A percentile compares a stretch with the other conserved stretches of the same genome.
phyloP scores from a whole-genome alignment of 805 yeast species.

The Ogataea allantospora region DNA sequence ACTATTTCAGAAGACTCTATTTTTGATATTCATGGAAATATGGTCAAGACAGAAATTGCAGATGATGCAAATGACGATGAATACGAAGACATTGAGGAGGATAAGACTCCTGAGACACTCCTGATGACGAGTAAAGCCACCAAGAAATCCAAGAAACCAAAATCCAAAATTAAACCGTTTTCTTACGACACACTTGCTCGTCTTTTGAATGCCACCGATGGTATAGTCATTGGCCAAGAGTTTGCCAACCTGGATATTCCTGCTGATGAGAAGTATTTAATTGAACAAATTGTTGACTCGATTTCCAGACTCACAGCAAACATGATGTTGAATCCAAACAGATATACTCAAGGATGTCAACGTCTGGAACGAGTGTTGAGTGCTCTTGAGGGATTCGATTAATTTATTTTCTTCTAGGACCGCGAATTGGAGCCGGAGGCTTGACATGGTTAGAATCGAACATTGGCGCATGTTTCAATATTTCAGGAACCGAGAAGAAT shows the following conservation, averaged over 20 bases:
- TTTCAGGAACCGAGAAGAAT: constrained; percentile 84
- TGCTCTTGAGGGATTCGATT: constrained; percentile 78
- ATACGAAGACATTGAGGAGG: constrained; percentile 22
- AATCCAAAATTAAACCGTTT: constrained; percentile 32
- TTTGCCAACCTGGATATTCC: constrained; percentile 74
- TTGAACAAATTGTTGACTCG: constrained; percentile 85
- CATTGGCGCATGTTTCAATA: constrained; percentile 86
- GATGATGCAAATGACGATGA: constrained; percentile 12
- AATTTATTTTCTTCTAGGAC: constrained; percentile 27
- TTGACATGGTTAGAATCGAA: constrained; percentile 55
- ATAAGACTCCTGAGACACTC: constrained; percentile 8
- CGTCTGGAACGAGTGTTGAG: constrained; percentile 79
- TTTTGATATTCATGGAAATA: constrained; percentile 13
- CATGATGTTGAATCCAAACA: constrained; percentile 80
- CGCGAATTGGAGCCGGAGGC: constrained; percentile 72
- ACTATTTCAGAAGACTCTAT: constrained; percentile 18
- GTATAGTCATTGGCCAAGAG: constrained; percentile 64
- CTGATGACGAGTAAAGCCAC: not conserved
- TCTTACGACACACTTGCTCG: constrained; percentile 46
- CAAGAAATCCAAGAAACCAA: constrained; percentile 19
- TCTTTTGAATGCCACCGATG: constrained; percentile 56
- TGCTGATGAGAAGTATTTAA: constrained; percentile 67
- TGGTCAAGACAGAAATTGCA: constrained; percentile 1
- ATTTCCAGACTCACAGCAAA: constrained; percentile 84
- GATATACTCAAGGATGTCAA: constrained; percentile 76